Percentiles rank a stretch among this genome's conserved stretches.
These are phyloP conservation scores for Meripilus lineatus DNA, from an alignment of 1,284 basidiomycete genomes.

Conservation along the genomic window DNA sequence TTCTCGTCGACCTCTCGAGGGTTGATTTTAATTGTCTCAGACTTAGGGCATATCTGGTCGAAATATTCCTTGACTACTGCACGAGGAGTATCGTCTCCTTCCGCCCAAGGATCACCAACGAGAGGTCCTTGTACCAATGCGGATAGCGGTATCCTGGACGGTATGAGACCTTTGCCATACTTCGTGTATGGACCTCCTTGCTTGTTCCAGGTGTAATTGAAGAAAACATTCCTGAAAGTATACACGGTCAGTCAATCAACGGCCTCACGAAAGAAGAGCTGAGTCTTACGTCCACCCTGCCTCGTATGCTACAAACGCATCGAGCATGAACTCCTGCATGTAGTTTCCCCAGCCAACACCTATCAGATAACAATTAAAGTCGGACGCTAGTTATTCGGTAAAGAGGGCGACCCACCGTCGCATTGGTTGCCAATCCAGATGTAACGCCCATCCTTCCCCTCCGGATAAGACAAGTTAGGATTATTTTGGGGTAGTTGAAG, in stretches of 20 bases:
- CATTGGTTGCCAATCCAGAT: constrained; percentile 11
- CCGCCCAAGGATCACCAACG: constrained; percentile 32
- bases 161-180: constrained; percentile 6
- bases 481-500: constrained; percentile 4
- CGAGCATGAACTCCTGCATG: constrained; percentile 11
- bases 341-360: constrained; percentile 14
- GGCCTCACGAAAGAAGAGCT: not conserved
- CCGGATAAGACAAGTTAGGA: constrained; percentile 2
- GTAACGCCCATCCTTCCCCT: constrained; percentile 10
- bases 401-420: constrained; percentile 6
- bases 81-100: constrained; percentile 27
- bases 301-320: constrained; percentile 11
- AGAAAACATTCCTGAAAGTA: constrained; percentile 10
- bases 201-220: constrained; percentile 12
- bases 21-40: constrained; percentile 21
- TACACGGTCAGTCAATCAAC: not conserved
- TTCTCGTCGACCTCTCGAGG: constrained; percentile 12
- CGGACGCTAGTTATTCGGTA: not conserved
- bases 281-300: constrained; percentile 8
- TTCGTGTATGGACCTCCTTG: constrained; percentile 7
- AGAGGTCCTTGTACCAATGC: constrained; percentile 8
- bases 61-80: constrained; percentile 33
- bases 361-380: not conserved
- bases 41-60: constrained; percentile 33
- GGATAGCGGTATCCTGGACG: constrained; percentile 12